Conservation (phyloP, 2,329 filamentous ascomycete genomes). For the Paraconiothyrium sp. region DNA sequence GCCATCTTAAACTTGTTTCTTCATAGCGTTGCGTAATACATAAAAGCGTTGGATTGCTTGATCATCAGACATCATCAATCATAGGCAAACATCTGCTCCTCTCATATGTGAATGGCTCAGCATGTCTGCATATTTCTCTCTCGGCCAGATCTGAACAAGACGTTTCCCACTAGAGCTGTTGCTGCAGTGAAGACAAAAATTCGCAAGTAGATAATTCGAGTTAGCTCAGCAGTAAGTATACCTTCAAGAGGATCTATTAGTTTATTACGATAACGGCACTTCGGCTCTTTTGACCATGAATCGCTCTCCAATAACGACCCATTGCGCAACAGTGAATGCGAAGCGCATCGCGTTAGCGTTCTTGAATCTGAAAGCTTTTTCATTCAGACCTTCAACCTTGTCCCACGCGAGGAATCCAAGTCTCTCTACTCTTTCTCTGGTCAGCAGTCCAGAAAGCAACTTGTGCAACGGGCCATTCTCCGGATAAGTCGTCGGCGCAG, state of each 20-base stretch:
- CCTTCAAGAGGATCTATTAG: too few relatives aligned
- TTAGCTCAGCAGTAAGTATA: too few relatives aligned
- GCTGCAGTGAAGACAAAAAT: too few relatives aligned
- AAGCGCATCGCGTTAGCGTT: conserved; percentile 49
- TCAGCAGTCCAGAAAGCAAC: conserved; percentile 36
- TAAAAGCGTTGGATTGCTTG: background rate
- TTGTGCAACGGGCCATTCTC: conserved; percentile 56
- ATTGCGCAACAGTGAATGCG: conserved; percentile 53
- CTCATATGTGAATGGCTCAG: too few relatives aligned
- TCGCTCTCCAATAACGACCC: conserved; percentile 56
- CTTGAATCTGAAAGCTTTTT: conserved; percentile 27
- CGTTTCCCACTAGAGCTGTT: too few relatives aligned
- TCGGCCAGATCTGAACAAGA: too few relatives aligned
- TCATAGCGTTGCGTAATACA: background rate
- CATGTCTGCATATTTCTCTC: too few relatives aligned
- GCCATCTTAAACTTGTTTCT: background rate
- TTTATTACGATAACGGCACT: background rate
- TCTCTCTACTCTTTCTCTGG: conserved; percentile 30
- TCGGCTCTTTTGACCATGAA: conserved; percentile 52
- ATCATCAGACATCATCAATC: too few relatives aligned
- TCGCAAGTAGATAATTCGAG: too few relatives aligned
- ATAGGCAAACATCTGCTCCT: too few relatives aligned
- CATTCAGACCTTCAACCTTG: conserved; percentile 29
- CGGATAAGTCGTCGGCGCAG: conserved; percentile 56
- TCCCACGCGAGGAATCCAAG: conserved; percentile 49